Conservation (phyloP, 768 basidiomycete species). For the Sistotremastrum niveocremeum region DNA sequence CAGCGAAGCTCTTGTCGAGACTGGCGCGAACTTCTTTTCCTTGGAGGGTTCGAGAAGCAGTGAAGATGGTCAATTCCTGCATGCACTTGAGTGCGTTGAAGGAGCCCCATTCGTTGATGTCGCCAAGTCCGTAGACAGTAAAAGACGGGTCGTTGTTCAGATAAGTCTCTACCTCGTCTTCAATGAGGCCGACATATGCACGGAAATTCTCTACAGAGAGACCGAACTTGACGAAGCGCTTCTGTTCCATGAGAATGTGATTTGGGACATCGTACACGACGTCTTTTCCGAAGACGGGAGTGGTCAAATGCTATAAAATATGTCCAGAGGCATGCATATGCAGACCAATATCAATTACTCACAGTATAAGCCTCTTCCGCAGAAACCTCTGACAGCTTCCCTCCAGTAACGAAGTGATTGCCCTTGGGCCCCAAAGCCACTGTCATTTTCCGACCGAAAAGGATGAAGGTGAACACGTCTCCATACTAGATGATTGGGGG, state of each 20-base stretch:
- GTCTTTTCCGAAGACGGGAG: constrained; percentile 91
- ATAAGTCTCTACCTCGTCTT: constrained; percentile 61
- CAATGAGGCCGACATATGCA: constrained; percentile 69
- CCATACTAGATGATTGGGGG: constrained; percentile 51
- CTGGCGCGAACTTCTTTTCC: constrained; percentile 74
- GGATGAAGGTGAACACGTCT: constrained; percentile 89
- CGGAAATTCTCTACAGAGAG: constrained; percentile 86
- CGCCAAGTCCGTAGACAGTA: constrained; percentile 43
- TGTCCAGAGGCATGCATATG: constrained; percentile 4
- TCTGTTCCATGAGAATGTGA: constrained; percentile 96
- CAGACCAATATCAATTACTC: constrained; percentile 8
- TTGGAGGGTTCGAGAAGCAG: constrained; percentile 87
- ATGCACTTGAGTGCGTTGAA: constrained; percentile 65
- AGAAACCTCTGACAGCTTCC: constrained; percentile 81
- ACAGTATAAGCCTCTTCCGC: constrained; percentile 98
- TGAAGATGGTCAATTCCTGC: constrained; percentile 87
- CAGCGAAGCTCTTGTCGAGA: constrained; percentile 75
- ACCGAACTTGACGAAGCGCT: constrained; percentile 95
- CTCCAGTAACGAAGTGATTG: constrained; percentile 88
- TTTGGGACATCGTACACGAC: constrained; percentile 98
- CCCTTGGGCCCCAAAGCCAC: constrained; percentile 85
- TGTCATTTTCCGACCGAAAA: constrained; percentile 82
- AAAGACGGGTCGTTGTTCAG: constrained; percentile 54
- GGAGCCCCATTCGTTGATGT: constrained; percentile 62
- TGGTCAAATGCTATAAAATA: constrained; percentile 61